Evolutionary conservation across 257 asterid genomes (phyloP), one percentile per base, ranked within the genome.

Genomic region (Misopates orontium): DNA sequence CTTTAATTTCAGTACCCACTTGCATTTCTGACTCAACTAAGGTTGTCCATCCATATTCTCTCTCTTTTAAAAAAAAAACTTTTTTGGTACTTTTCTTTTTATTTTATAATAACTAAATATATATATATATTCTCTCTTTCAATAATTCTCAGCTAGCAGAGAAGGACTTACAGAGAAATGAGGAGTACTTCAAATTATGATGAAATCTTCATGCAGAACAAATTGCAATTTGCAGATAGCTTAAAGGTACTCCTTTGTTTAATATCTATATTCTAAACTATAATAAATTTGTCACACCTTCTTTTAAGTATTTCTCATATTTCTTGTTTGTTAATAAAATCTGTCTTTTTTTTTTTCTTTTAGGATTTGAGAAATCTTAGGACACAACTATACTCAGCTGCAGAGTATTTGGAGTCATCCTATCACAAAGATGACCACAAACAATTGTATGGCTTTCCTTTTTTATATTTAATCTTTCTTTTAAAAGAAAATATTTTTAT

Each of bases 281-380:
- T 3, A 10, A 36, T 36, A 36, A 8, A n/a, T n/a, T 45, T n/a
- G 24, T 17, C 54, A 42, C 10, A n/a, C 15, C 10, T 24, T 48
- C 42, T 44, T 58, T 31, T 14, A 10, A 32, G 15, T 58, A 11
- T 14, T 58, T 17, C 8, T 17, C 17, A 45, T 31, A 3, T 58
- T 17, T 36, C 16, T 17, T 36, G 16, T 21, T 36, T 32, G 20
- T 15, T 16, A 1, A 32, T 58, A 17, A 22, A 53, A 53, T 23
- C 41, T 41, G 49, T 12, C 0, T n/a, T 45, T 23, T 63, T 31
- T 1, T 47, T 36, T 15, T 36, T 59, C 22, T 28, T 7, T 28
- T 70, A 91, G 96, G 97, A 86, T 54, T 81, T 91, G 83, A 91
- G 77, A 75, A 73, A 79, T 72, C 75, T 91, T 62, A 85, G 89